Evolutionary conservation across 2,329 filamentous ascomycete species (phyloP).

Genomic region (Chaetothyriales sp.): DNA sequence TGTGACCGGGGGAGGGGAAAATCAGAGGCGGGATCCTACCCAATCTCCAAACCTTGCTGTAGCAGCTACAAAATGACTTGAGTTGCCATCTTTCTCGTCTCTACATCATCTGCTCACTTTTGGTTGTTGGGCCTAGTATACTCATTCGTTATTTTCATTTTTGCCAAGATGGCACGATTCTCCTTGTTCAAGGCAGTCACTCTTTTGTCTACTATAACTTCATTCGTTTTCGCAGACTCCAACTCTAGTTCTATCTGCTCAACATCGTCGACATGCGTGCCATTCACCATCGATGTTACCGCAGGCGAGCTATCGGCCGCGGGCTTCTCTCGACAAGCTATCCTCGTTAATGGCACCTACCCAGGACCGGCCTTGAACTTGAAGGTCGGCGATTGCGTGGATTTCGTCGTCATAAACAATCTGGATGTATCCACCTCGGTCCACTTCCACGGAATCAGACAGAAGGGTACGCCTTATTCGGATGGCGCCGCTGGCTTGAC

Average conservation of each 20-base stretch:
- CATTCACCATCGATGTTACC: conserved; percentile 23
- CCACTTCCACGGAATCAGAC: conserved; percentile 67
- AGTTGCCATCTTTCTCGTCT: too few relatives aligned
- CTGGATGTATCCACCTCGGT: conserved; percentile 52
- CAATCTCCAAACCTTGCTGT: too few relatives aligned
- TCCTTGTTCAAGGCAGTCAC: too few relatives aligned
- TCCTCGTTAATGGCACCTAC: conserved; percentile 62
- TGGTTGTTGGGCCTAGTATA: too few relatives aligned
- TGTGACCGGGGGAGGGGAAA: too few relatives aligned
- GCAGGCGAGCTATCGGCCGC: conserved; percentile 29
- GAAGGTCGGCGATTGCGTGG: conserved; percentile 58
- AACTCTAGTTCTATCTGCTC: conserved; percentile 1
- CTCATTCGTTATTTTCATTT: too few relatives aligned
- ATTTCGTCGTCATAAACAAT: conserved; percentile 56
- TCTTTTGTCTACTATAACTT: too few relatives aligned
- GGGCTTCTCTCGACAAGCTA: conserved; percentile 38
- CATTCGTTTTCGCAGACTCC: too few relatives aligned
- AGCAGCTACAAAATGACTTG: too few relatives aligned
- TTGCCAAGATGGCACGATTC: too few relatives aligned
- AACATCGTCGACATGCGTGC: conserved; percentile 12
- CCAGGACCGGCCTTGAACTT: conserved; percentile 60
- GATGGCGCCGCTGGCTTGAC: conserved; percentile 57
- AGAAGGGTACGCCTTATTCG: conserved; percentile 62
- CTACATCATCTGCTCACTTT: too few relatives aligned
- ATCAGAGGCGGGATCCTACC: too few relatives aligned